Base-by-base conservation (phyloP, 2,329 filamentous ascomycete genomes). In the Fusarium graminum region DNA sequence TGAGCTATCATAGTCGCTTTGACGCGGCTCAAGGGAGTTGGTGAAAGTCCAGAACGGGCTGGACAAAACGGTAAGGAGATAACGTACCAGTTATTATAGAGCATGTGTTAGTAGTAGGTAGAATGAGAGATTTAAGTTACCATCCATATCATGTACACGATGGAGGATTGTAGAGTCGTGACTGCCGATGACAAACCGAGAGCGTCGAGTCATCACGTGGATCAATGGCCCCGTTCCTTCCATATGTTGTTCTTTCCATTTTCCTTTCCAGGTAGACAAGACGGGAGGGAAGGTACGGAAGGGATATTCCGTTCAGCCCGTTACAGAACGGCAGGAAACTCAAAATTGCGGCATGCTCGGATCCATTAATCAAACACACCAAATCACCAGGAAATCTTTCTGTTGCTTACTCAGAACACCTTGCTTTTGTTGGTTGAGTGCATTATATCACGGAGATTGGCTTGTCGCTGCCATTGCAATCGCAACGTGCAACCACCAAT, bases 201-300 rank as follows among this genome's bases (percentile, higher is more conserved):
- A 11, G 22, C 44, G 59, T 61, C 54, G 22, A 39, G 44, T 19
- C 39, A 51, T 65, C 70, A 72, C 70, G 67, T 73, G 70, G 68
- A 46, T 30, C 38, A 43, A 43, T 52, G 41, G 49, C 38, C 28
- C 52, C 58, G 60, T 47, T 34, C 30, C n/a, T 63, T 63, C 58
- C 11, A 59, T 6, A 22, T 22, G 22, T 59, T 63, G 45, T 47
- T 58, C 45, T 28, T 62, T 63, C 40, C 45, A 63, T 59, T 22
- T 40, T 36, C 59, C 52, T 63, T 57, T 58, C 58, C 4, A 30
- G 32, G 36, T 32, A 28, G 58, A 51, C 45, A 63, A 52, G 34
- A 57, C 58, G 59, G 52, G 41, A 55, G 47, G 26, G 41, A 30
- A 44, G 44, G 39, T 50, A 63, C 46, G 58, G 46, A 42, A 50